Evolutionary conservation across 2,329 filamentous ascomycete genomes (phyloP).

Genomic region (Fusarium veterinarium): DNA sequence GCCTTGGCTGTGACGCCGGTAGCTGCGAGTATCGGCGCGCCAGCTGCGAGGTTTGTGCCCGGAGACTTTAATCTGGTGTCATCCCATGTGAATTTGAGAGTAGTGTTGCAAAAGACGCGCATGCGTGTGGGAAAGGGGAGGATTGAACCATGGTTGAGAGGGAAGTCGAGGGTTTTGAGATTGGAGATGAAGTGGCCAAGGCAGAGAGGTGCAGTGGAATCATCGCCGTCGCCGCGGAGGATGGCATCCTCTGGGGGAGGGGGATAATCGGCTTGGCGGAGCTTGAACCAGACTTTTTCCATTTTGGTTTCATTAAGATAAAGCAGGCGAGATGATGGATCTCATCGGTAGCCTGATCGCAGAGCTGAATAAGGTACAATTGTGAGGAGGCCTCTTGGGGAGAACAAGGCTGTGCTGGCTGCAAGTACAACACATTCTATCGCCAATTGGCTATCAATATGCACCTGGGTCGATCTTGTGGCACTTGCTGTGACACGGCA

Average conservation of each 20-base stretch:
- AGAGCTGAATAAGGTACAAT: rapidly evolving
- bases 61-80: rapidly evolving
- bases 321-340: rapidly evolving
- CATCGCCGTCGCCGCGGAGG: background rate
- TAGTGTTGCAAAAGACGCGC: rapidly evolving
- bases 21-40: rapidly evolving
- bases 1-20: rapidly evolving
- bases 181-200: background rate
- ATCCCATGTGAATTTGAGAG: background rate
- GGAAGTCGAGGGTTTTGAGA: background rate
- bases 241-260: background rate
- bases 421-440: too few species aligned
- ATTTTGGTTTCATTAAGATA: background rate
- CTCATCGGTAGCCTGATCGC: rapidly evolving
- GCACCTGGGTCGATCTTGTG: rapidly evolving
- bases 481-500: rapidly evolving
- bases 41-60: rapidly evolving
- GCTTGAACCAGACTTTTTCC: slow-evolving; percentile 12
- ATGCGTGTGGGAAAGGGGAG: background rate
- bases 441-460: background rate
- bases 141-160: background rate
- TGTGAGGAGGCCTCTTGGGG: background rate
- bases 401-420: background rate
- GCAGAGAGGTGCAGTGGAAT: background rate
- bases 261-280: background rate